Evolutionary conservation across 768 basidiomycete species (phyloP).

Genomic region (Hygrophoropsis aurantiaca): DNA sequence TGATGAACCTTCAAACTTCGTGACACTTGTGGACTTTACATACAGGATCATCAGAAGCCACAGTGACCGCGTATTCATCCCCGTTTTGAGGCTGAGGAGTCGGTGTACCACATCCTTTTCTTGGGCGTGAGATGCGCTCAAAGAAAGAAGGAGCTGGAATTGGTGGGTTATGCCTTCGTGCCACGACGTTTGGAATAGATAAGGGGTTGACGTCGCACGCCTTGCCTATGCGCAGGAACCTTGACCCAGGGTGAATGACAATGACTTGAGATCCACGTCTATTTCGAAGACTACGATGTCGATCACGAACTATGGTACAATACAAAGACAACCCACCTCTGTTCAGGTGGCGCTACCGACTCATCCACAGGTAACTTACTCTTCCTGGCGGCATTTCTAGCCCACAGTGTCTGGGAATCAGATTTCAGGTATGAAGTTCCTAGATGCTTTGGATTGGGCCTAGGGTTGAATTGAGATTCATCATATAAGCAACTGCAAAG

Average conservation of each 20-base stretch:
- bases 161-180: constrained; percentile 54
- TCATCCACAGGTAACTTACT: constrained; percentile 44
- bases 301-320: constrained; percentile 14
- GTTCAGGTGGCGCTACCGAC: constrained; percentile 36
- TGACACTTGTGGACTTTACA: constrained; percentile 19
- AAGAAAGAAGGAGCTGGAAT: constrained; percentile 44
- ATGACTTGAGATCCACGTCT: constrained; percentile 79
- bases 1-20: constrained; percentile 1
- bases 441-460: constrained; percentile 79
- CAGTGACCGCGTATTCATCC: constrained; percentile 52
- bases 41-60: constrained; percentile 64
- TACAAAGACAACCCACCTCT: constrained; percentile 38
- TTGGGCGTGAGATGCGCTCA: constrained; percentile 57
- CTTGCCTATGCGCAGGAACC: constrained; percentile 69
- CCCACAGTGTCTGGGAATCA: constrained; percentile 74
- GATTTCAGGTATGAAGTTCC: constrained; percentile 77
- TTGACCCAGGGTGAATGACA: constrained; percentile 79
- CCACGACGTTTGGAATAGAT: constrained; percentile 69
- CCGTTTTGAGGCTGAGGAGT: constrained; percentile 26
- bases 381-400: constrained; percentile 59
- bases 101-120: constrained; percentile 28
- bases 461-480: constrained; percentile 26
- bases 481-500: constrained; percentile 1
- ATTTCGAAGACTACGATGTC: constrained; percentile 29
- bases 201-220: constrained; percentile 78